Percentiles rank a stretch among this genome's conserved stretches.
phyloP scores from a whole-genome alignment of 1,284 basidiomycete species.

The Tranzscheliella williamsii region DNA sequence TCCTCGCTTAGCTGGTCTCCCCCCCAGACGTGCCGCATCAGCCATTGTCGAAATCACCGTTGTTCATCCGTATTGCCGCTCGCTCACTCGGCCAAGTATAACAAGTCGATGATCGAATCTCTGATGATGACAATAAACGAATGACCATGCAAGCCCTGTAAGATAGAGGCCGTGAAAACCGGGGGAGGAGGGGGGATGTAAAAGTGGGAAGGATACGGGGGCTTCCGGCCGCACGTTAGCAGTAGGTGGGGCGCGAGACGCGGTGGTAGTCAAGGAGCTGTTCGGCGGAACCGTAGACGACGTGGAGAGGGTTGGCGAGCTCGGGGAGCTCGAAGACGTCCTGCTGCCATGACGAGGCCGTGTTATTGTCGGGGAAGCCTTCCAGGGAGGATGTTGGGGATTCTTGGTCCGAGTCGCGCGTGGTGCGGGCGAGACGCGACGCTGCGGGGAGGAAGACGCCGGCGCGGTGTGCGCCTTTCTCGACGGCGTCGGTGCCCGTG shows the following conservation, averaged over 20 bases:
- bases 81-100: too few species aligned
- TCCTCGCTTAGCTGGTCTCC: constrained; percentile 61
- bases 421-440: neutral
- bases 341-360: neutral
- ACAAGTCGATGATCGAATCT: too few species aligned
- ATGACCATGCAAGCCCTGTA: too few species aligned
- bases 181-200: too few species aligned
- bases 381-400: neutral
- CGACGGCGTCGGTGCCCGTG: neutral
- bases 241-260: constrained; percentile 48
- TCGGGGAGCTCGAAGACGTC: constrained; percentile 20
- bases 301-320: constrained; percentile 37
- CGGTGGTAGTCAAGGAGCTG: constrained; percentile 53
- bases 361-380: too few species aligned
- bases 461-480: too few species aligned
- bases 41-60: too few species aligned
- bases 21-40: too few species aligned
- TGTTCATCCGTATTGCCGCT: too few species aligned
- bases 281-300: constrained; percentile 48
- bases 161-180: too few species aligned
- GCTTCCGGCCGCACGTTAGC: constrained; percentile 13
- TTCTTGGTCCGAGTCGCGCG: neutral
- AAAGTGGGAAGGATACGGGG: too few species aligned
- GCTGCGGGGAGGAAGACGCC: neutral
- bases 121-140: too few species aligned